phyloP scores from a whole-genome alignment of 768 basidiomycete species.

The Pisolithus sp. region DNA sequence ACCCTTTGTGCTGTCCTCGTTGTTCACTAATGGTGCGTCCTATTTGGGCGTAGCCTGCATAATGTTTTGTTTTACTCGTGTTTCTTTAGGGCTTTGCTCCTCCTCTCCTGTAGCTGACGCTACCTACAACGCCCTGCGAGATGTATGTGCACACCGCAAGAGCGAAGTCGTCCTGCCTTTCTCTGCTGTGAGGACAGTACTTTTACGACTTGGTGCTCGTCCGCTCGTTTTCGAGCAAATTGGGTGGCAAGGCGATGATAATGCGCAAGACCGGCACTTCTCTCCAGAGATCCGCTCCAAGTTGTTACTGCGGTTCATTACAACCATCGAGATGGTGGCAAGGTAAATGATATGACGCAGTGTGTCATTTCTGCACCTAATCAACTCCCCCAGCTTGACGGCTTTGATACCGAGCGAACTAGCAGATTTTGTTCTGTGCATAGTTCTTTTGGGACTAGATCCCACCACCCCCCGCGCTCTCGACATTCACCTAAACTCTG shows the following conservation, averaged over 20 bases:
- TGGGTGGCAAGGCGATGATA: constrained; percentile 22
- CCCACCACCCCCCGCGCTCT: constrained; percentile 38
- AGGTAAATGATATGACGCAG: constrained; percentile 32
- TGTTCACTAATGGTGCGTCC: constrained; percentile 38
- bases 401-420: constrained; percentile 35
- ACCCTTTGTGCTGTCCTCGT: constrained; percentile 29
- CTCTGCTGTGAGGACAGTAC: constrained; percentile 29
- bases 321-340: constrained; percentile 37
- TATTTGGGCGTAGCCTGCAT: background rate
- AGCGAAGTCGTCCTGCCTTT: constrained; percentile 25
- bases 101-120: constrained; percentile 26
- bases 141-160: constrained; percentile 24
- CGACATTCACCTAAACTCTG: constrained; percentile 38
- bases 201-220: constrained; percentile 43
- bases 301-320: constrained; percentile 36
- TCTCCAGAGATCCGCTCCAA: constrained; percentile 21
- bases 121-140: constrained; percentile 28
- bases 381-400: constrained; percentile 26
- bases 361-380: constrained; percentile 1
- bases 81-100: constrained; percentile 12
- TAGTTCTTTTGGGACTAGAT: constrained; percentile 57
- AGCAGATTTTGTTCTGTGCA: constrained; percentile 40
- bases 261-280: constrained; percentile 8
- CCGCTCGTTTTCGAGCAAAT: constrained; percentile 28
- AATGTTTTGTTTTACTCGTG: constrained; percentile 5